Conservation (phyloP, 2,329 filamentous ascomycete species). For the Penicillium sp. region DNA sequence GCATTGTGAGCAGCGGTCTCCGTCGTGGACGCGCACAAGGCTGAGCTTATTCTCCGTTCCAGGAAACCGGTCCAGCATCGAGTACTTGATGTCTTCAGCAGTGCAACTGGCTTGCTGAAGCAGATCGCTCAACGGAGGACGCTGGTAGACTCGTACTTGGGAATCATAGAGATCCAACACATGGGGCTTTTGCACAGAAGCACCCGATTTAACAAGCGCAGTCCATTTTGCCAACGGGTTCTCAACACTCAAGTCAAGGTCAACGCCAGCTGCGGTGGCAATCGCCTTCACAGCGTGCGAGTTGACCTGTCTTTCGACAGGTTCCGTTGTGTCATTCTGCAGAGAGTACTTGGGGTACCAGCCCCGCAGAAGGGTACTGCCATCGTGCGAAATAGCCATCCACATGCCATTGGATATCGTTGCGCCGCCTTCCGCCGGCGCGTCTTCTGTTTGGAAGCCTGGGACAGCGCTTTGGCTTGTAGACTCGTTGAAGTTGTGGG, state of each 20-base stretch:
- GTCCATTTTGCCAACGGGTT: conserved; percentile 56
- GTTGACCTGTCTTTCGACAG: conserved; percentile 49
- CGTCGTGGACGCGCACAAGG: conserved; percentile 63
- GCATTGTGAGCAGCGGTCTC: conserved; percentile 74
- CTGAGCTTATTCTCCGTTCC: conserved; percentile 52
- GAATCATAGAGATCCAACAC: conserved; percentile 43
- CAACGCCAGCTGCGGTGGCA: conserved; percentile 52
- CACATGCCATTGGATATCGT: conserved; percentile 40
- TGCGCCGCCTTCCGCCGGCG: conserved; percentile 19
- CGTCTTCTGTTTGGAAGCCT: conserved; percentile 26
- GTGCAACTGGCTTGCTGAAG: conserved; percentile 28
- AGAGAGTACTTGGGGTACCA: conserved; percentile 58
- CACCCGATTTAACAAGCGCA: conserved; percentile 32
- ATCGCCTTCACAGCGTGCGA: conserved; percentile 63
- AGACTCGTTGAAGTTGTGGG: conserved; percentile 14
- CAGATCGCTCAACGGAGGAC: conserved; percentile 39
- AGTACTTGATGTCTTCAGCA: conserved; percentile 33
- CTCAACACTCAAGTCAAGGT: conserved; percentile 70
- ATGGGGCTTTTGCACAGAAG: conserved; percentile 25
- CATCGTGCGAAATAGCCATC: conserved; percentile 53
- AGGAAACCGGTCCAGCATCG: conserved; percentile 38
- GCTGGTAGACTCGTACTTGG: conserved; percentile 39
- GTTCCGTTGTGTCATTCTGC: conserved; percentile 29
- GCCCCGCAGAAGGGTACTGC: conserved; percentile 65
- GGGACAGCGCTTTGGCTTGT: conserved; percentile 5